Evolutionary conservation across 2,329 filamentous ascomycete genomes (phyloP).

Genomic region (Neopestalotiopsis rosae): DNA sequence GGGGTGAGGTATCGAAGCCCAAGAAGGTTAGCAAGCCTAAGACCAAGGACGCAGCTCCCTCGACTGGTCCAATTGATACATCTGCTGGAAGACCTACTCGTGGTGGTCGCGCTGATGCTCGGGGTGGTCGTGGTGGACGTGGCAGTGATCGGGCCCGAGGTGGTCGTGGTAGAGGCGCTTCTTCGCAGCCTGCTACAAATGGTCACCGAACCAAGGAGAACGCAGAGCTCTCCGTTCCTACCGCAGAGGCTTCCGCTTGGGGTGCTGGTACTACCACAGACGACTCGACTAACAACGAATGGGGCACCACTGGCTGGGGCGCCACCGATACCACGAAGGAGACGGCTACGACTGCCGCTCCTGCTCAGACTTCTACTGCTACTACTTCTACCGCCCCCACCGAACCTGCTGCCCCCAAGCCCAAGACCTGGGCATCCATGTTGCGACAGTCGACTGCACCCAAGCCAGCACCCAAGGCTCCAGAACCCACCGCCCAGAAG

Average conservation of each 20-base stretch:
- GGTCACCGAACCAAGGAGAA: constrained; percentile 64
- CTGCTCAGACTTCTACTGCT: constrained; percentile 44
- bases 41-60: constrained; percentile 64
- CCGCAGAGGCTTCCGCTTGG: constrained; percentile 72
- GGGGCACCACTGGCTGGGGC: constrained; percentile 48
- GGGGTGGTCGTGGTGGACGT: constrained; percentile 39
- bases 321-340: constrained; percentile 28
- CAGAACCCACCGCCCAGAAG: constrained; percentile 53
- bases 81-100: constrained; percentile 56
- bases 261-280: constrained; percentile 49
- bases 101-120: constrained; percentile 59
- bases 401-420: constrained; percentile 40
- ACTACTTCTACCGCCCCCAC: constrained; percentile 39
- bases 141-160: constrained; percentile 67
- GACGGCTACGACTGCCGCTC: constrained; percentile 37
- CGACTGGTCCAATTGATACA: constrained; percentile 57
- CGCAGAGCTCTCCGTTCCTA: constrained; percentile 67
- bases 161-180: constrained; percentile 69
- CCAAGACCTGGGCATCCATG: constrained; percentile 79
- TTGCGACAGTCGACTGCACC: constrained; percentile 64
- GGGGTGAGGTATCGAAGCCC: constrained; percentile 82
- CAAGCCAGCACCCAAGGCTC: constrained; percentile 58
- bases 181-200: constrained; percentile 64
- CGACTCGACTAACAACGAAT: constrained; percentile 46
- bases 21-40: constrained; percentile 79